Evolutionary conservation across 1,284 basidiomycete genomes (phyloP), one percentile per base, ranked within the genome.

Genomic region (Peniophora sp.): DNA sequence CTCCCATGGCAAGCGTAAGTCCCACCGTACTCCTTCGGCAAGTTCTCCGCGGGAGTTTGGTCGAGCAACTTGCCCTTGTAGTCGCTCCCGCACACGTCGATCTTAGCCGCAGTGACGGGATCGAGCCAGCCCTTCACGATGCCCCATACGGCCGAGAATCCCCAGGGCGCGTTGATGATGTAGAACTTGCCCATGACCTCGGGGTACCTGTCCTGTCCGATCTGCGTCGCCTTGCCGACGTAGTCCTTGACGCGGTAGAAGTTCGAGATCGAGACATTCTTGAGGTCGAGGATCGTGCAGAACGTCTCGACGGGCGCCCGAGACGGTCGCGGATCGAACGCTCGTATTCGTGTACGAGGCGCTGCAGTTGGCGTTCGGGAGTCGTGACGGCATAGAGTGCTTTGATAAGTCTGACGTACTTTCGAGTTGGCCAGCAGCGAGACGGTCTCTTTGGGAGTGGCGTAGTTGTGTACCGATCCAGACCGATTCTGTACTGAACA

Each of bases 111-210:
- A 20, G 95, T 98, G 35, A 95, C 95, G 60, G 88, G 86, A 72
- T 98, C 96, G 59, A 99, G 76, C 92, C 92, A 98, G 8, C 82
- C 84, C 74, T 94, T 97, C 73, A 98, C 82, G 59, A 94, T 71
- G 24, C 73, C 55, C 96, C 96, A 99, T 39, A 97, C 87, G 42
- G 87, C 82, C 48, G 82, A 81, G 75, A 98, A 98, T 51, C 86
- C 81, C 83, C 88, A 97, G 2, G 96, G 95, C 0, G 92, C 86
- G 64, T 94, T 93, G 76, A 94, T 88, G 76, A 97, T 94, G 75
- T 83, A 97, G 76, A 97, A 96, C 65, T 89, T 89, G 70, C 94
- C 94, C 94, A 97, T 96, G 56, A 82, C 87, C 69, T 94, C 91
- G 15, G 92, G 91, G 71, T 95, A 97, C 61, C 89, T 78, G 72